phyloP scores from a whole-genome alignment of 805 yeast genomes.

The Wickerhamomyces canadensis region DNA sequence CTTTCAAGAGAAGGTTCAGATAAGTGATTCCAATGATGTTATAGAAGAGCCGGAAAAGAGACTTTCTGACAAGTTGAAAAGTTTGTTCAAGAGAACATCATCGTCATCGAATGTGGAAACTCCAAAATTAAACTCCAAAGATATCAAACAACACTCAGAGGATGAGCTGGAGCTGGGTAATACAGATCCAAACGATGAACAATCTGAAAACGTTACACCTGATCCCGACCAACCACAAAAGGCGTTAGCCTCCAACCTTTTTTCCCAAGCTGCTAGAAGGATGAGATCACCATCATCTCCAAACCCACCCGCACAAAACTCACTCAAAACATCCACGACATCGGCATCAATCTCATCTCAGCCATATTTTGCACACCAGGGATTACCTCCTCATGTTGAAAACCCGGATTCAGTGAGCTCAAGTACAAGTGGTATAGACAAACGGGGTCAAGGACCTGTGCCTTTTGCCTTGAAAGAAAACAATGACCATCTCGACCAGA shows the following conservation, averaged over 20 bases:
- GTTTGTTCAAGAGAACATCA: slow-evolving; percentile 18
- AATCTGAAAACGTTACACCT: slow-evolving; percentile 5
- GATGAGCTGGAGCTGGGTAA: slow-evolving; percentile 13
- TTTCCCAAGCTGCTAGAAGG: slow-evolving; percentile 21
- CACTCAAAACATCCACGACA: background rate
- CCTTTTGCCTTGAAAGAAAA: slow-evolving; percentile 26
- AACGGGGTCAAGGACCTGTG: slow-evolving; percentile 24
- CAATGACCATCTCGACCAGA: slow-evolving; percentile 26
- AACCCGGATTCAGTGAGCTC: slow-evolving; percentile 8
- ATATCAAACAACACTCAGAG: slow-evolving; percentile 2
- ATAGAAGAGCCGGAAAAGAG: slow-evolving; percentile 9
- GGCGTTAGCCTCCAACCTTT: slow-evolving; percentile 12
- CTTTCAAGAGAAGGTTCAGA: no score
- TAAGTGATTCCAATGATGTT: no score
- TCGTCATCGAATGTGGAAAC: slow-evolving; percentile 11
- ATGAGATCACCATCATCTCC: slow-evolving; percentile 32
- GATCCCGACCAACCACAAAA: slow-evolving; percentile 1
- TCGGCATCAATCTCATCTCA: slow-evolving; percentile 25
- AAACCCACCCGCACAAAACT: slow-evolving; percentile 14
- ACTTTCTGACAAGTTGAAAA: slow-evolving; percentile 17
- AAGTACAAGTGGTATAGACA: slow-evolving; percentile 8
- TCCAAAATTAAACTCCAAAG: slow-evolving; percentile 11
- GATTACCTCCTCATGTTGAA: slow-evolving; percentile 47
- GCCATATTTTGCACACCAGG: slow-evolving; percentile 54
- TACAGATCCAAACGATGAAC: slow-evolving; percentile 8